phyloP scores from a whole-genome alignment of 495 filamentous ascomycete species.

The Evansstolkia leycettana region DNA sequence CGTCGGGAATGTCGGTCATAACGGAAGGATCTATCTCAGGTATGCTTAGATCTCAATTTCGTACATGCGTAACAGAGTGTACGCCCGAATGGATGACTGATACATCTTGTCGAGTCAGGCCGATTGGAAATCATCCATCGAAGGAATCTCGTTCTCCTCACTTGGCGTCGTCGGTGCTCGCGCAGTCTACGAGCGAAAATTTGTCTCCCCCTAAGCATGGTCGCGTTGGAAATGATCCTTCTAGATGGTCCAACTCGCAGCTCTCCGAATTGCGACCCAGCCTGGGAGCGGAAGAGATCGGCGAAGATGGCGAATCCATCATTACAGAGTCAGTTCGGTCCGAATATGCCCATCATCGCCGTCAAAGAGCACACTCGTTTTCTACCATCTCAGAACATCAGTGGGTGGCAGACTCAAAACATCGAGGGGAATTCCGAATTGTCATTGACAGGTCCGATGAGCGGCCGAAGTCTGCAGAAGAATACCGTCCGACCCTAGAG shows the following conservation, averaged over 20 bases:
- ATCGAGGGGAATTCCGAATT: constrained; percentile 59
- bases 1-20: constrained; percentile 87
- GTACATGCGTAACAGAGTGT: not conserved
- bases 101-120: constrained; percentile 23
- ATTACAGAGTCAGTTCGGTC: constrained; percentile 13
- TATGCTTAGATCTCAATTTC: constrained; percentile 33
- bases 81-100: constrained; percentile 8
- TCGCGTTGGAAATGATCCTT: constrained; percentile 16
- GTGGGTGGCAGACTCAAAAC: constrained; percentile 17
- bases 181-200: constrained; percentile 24
- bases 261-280: constrained; percentile 32
- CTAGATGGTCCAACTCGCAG: constrained; percentile 35
- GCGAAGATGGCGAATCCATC: constrained; percentile 19
- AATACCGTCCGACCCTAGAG: constrained; percentile 50
- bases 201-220: constrained; percentile 14
- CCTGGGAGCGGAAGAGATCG: constrained; percentile 11
- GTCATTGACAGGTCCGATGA: constrained; percentile 68
- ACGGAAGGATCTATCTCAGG: constrained; percentile 90
- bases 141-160: constrained; percentile 20
- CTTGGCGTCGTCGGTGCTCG: constrained; percentile 11
- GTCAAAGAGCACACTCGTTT: constrained; percentile 49
- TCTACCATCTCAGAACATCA: constrained; percentile 44
- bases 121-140: constrained; percentile 33
- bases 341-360: constrained; percentile 16
- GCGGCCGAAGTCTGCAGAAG: constrained; percentile 57